A percentile compares a stretch with the other conserved stretches of the same genome.
These are phyloP conservation scores for Bryoglossum gracile DNA, from an alignment of 495 filamentous ascomycete genomes.

Conservation along the genomic window DNA sequence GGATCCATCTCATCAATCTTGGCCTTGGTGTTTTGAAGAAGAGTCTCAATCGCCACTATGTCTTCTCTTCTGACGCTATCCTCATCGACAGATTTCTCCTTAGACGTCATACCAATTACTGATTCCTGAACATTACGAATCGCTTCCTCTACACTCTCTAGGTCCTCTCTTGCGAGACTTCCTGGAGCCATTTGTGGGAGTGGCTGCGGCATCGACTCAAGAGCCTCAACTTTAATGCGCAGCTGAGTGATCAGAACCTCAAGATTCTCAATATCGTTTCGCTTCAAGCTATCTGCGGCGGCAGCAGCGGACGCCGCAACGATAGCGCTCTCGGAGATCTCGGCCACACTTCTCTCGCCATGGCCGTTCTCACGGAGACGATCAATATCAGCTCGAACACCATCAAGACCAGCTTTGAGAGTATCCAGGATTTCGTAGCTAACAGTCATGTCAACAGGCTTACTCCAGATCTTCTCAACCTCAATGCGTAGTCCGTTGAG, in stretches of 20 bases:
- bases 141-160: constrained; percentile 24
- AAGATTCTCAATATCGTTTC: constrained; percentile 72
- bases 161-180: constrained; percentile 20
- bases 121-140: constrained; percentile 46
- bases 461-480: constrained; percentile 69
- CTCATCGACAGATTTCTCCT: constrained; percentile 33
- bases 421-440: constrained; percentile 82
- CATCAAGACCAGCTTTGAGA: constrained; percentile 68
- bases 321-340: constrained; percentile 35
- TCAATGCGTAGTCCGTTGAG: constrained; percentile 64
- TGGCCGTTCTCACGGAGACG: constrained; percentile 50
- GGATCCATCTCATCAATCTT: constrained; percentile 71
- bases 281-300: constrained; percentile 41
- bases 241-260: constrained; percentile 76
- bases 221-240: constrained; percentile 72
- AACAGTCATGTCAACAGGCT: constrained; percentile 70
- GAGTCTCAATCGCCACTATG: constrained; percentile 78
- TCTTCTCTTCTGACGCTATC: constrained; percentile 60
- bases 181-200: constrained; percentile 30
- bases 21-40: constrained; percentile 77
- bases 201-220: constrained; percentile 52
- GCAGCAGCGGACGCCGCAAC: too few relatives aligned
- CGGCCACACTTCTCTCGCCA: constrained; percentile 51
- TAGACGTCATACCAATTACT: constrained; percentile 38
- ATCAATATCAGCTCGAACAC: constrained; percentile 69